Evolutionary conservation across 2,329 filamentous ascomycete species (phyloP), one percentile per base, ranked within the genome.

Genomic region (Exophiala dermatitidis): DNA sequence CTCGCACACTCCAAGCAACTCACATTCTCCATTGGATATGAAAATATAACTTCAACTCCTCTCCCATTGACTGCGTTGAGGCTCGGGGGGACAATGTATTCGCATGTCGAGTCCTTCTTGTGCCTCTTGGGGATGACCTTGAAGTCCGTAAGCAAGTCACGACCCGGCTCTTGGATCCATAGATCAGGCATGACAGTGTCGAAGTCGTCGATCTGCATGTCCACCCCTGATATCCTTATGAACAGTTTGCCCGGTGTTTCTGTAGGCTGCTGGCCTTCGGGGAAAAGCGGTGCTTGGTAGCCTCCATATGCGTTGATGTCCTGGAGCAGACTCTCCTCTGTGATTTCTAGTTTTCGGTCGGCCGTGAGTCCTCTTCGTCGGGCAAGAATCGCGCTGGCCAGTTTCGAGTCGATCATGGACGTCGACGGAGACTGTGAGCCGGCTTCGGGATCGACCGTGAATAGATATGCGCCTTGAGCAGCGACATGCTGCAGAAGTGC

Each of bases 251-350:
- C 69, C 42, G 63, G 58, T 5, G 53, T 43, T 6, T 66, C 60
- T 31, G 51, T 47, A 12, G 50, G 49, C 29, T 19, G 19, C 19
- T 48, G 38, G 28, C 54, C 44, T 29, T 64, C 68, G 42, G 67
- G 69, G 61, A 87, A 82, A 33, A 87, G 69, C 19, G 73, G 66
- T 50, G 70, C 61, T 4, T 76, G 68, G 31, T 70, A 64, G 57
- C 77, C 80, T 57, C 82, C 83, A 66, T 81, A 86, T 46, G 71
- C 71, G 63, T 82, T 80, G 63, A 89, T 72, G 60, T 80, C 70
- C 46, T 73, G 70, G 37, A 87, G 68, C 5, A 78, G 76, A 36
- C 70, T 69, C 40, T 79, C 74, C 53, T 76, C 71, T 46, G 68
- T 65, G 38, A 59, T 60, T 29, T 67, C 64, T 33, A 72, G 60